phyloP scores from a whole-genome alignment of 139 green algal genomes.

The Pleodorina starrii region DNA sequence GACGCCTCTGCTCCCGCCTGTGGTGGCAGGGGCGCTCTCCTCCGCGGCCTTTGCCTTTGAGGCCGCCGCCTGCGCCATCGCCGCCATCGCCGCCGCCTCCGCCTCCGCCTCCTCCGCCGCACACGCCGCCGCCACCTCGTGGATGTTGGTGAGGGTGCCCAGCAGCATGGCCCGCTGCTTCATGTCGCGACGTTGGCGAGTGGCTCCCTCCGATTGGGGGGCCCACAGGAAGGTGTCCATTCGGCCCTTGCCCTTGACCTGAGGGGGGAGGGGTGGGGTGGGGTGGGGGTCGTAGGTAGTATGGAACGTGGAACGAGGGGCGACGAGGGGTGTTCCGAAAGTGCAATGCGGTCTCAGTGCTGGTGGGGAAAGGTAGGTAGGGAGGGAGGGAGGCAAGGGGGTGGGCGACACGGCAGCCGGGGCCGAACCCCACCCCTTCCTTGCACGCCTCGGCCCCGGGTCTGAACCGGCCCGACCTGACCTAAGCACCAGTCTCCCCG shows the following conservation, averaged over 20 bases:
- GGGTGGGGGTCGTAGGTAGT: background rate
- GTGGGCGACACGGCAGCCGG: background rate
- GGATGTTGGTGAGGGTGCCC: constrained; percentile 1
- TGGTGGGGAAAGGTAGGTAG: background rate
- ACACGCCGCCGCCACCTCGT: background rate
- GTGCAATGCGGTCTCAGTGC: no score
- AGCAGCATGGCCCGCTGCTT: constrained; percentile 32
- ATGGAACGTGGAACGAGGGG: background rate
- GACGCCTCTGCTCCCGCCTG: background rate
- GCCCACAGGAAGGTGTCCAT: constrained; percentile 30
- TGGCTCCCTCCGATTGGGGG: constrained; percentile 9
- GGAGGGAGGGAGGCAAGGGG: background rate
- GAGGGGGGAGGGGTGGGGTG: background rate
- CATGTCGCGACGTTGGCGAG: background rate
- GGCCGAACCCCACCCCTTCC: no score
- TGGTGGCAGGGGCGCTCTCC: background rate
- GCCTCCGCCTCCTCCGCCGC: background rate
- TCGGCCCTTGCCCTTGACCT: constrained; percentile 34
- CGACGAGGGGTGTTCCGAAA: no score
- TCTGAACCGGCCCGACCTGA: no score
- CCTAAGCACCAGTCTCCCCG: no score
- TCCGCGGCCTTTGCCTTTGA: background rate
- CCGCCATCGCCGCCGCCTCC: background rate
- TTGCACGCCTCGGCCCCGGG: no score
- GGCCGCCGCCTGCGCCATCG: background rate